Conservation (phyloP, 2,329 filamentous ascomycete genomes). For the Colletotrichum noveboracense region DNA sequence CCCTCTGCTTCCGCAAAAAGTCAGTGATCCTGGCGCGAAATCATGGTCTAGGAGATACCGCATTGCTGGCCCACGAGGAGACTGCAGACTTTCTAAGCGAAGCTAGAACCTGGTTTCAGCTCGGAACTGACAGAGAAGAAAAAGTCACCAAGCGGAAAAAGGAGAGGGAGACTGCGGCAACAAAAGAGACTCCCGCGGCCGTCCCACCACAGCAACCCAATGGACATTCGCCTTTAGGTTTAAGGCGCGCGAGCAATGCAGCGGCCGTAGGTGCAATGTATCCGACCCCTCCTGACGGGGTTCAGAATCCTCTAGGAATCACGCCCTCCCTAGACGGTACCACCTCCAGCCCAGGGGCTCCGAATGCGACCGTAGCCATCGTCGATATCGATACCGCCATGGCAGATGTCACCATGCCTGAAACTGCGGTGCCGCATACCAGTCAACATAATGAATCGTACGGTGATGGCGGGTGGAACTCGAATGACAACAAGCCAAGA, state of each 20-base stretch:
- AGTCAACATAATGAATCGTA: conserved; percentile 33
- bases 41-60: conserved; percentile 42
- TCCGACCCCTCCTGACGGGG: conserved; percentile 73
- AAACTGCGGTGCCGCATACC: conserved; percentile 32
- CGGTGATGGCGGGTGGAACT: conserved; percentile 42
- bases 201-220: conserved; percentile 47
- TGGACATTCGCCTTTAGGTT: conserved; percentile 56
- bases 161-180: conserved; percentile 49
- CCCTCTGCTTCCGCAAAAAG: conserved; percentile 57
- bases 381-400: conserved; percentile 41
- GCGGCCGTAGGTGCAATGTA: conserved; percentile 64
- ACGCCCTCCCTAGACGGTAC: conserved; percentile 63
- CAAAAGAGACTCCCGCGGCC: conserved; percentile 49
- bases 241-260: conserved; percentile 54
- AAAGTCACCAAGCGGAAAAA: conserved; percentile 52
- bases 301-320: conserved; percentile 57
- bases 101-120: conserved; percentile 55
- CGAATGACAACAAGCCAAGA: conserved; percentile 49
- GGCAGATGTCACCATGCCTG: neutral
- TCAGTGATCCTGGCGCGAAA: conserved; percentile 44
- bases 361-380: conserved; percentile 27
- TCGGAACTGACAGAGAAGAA: conserved; percentile 50
- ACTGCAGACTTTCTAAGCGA: conserved; percentile 53
- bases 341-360: conserved; percentile 60
- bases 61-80: conserved; percentile 42